Evolutionary conservation across 176 grass and related monocot species (phyloP).

Genomic region (Avena eriantha): DNA sequence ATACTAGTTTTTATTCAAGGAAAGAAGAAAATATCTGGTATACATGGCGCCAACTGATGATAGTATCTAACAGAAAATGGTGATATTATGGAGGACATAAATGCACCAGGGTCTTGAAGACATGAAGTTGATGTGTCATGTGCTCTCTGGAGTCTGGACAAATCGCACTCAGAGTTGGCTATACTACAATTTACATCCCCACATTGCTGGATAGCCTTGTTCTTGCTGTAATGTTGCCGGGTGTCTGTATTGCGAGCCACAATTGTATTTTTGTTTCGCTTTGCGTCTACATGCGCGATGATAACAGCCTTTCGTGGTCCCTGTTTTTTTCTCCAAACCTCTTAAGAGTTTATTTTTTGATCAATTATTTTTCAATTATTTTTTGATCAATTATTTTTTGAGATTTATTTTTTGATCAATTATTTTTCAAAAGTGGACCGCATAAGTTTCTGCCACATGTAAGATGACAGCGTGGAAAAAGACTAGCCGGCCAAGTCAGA

Average conservation of each 20-base stretch:
- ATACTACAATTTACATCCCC: background rate
- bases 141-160: slow-evolving; percentile 32
- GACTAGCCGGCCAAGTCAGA: slow-evolving; percentile 13
- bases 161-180: slow-evolving; percentile 16
- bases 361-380: background rate
- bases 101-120: slow-evolving; percentile 38
- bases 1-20: background rate
- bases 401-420: background rate
- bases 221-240: slow-evolving; percentile 44
- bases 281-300: slow-evolving; percentile 13
- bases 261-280: slow-evolving; percentile 19
- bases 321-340: slow-evolving; percentile 5
- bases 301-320: background rate
- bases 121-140: slow-evolving; percentile 34
- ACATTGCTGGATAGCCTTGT: slow-evolving; percentile 46
- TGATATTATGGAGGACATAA: slow-evolving; percentile 25
- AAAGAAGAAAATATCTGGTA: slow-evolving; percentile 1
- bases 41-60: slow-evolving; percentile 18
- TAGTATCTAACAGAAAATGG: slow-evolving; percentile 35
- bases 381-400: background rate
- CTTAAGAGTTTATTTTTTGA: background rate
- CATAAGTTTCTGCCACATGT: slow-evolving; percentile 21
- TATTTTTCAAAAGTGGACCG: background rate
- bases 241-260: slow-evolving; percentile 49
- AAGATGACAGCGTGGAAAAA: slow-evolving; percentile 47